Evolutionary conservation across 2,329 filamentous ascomycete genomes (phyloP).

Genomic region (Coniochaeta prunicola): DNA sequence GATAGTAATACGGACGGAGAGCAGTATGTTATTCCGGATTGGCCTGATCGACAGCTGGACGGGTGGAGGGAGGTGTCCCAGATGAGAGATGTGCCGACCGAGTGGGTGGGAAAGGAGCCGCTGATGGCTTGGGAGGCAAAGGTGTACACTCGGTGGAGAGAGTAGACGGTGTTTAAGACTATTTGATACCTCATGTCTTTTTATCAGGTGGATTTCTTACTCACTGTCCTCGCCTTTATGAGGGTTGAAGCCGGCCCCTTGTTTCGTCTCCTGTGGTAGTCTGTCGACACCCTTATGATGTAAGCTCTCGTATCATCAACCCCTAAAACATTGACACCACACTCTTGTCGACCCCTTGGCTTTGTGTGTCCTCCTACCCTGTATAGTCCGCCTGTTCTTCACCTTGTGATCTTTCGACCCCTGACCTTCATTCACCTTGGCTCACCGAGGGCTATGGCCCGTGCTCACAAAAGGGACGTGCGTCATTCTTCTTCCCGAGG

Average conservation of each 20-base stretch:
- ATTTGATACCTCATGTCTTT: too few species aligned
- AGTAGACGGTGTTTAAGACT: background rate
- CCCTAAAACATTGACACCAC: too few species aligned
- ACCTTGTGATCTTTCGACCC: background rate
- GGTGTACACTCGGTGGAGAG: constrained; percentile 15
- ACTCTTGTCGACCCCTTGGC: background rate
- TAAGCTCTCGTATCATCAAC: too few species aligned
- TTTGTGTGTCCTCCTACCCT: background rate
- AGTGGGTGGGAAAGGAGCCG: constrained; percentile 16
- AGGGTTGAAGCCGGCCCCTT: too few species aligned
- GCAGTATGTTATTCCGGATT: constrained; percentile 15
- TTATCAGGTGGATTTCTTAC: too few species aligned
- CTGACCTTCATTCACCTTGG: background rate
- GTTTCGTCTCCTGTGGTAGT: too few species aligned
- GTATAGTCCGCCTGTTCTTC: background rate
- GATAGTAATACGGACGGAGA: constrained; percentile 12
- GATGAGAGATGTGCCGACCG: constrained; percentile 10
- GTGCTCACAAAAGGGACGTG: background rate
- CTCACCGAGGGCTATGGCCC: background rate
- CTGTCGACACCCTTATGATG: too few species aligned
- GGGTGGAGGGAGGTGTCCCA: constrained; percentile 17
- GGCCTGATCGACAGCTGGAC: constrained; percentile 8
- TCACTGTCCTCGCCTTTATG: too few species aligned
- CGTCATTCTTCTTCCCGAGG: background rate
- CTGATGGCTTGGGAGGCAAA: constrained; percentile 17